Conservation (phyloP, 441 rosid genomes). For the Monsonia emarginata region DNA sequence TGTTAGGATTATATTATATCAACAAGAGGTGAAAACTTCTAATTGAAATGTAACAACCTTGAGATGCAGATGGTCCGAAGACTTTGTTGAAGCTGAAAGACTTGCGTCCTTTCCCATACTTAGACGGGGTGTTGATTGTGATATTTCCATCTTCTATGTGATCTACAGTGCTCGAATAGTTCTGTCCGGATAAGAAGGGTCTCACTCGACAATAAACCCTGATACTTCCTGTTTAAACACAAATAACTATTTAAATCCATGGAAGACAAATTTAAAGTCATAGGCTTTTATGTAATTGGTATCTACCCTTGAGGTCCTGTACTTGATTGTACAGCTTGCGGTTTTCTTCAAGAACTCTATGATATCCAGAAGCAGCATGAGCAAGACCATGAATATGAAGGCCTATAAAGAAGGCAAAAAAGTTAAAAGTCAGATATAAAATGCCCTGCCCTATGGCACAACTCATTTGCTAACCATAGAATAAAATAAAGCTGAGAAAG, state of each 20-base stretch:
- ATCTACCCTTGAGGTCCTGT: constrained; percentile 77
- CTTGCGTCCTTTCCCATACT: constrained; percentile 60
- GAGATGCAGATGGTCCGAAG: constrained; percentile 80
- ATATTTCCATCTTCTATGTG: constrained; percentile 65
- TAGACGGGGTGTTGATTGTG: constrained; percentile 55
- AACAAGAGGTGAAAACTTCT: not conserved
- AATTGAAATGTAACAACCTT: constrained; percentile 37
- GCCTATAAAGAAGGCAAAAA: constrained; percentile 32
- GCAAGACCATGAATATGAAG: constrained; percentile 68
- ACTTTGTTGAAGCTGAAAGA: constrained; percentile 87
- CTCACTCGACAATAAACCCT: constrained; percentile 91
- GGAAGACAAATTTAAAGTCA: constrained; percentile 8
- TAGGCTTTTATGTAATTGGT: constrained; percentile 3
- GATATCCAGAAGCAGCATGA: constrained; percentile 82
- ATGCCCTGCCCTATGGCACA: not conserved
- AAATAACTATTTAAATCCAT: constrained; percentile 12
- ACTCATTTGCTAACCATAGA: not conserved
- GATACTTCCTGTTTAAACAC: constrained; percentile 53
- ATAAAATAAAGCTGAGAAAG: too few species aligned
- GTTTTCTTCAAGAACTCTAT: constrained; percentile 75
- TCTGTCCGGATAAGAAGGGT: constrained; percentile 71
- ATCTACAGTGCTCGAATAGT: constrained; percentile 48
- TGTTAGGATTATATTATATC: constrained; percentile 6
- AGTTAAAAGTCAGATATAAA: constrained; percentile 10
- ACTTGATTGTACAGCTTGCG: constrained; percentile 80